Evolutionary conservation across 164 flowering plant species (phyloP).

Genomic region (Magnolia kwangsiensis): DNA sequence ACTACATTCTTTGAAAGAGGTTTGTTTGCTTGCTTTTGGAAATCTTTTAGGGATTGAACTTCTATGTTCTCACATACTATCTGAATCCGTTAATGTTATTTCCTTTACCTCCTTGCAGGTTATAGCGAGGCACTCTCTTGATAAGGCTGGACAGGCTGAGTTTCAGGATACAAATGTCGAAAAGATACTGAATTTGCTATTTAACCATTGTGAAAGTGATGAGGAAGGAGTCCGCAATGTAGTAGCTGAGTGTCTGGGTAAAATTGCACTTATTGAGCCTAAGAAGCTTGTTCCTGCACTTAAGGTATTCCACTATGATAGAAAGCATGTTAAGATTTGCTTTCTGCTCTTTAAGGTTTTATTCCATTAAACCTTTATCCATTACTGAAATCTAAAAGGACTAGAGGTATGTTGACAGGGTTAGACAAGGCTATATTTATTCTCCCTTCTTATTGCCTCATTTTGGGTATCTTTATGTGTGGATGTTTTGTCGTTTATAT

Average conservation of each 20-base stretch:
- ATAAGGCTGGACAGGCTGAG: slow-evolving; percentile 61
- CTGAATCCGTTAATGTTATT: background rate
- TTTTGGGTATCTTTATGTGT: too few relatives aligned
- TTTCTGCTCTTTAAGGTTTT: background rate
- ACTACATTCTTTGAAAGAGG: slow-evolving; percentile 99
- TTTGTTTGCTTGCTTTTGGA: slow-evolving; percentile 16
- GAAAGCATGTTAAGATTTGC: background rate
- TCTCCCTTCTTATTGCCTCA: background rate
- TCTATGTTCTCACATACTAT: background rate
- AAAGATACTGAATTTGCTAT: slow-evolving; percentile 80
- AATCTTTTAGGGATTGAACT: background rate
- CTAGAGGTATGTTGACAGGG: background rate
- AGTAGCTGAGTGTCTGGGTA: slow-evolving; percentile 97
- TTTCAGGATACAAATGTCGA: slow-evolving; percentile 91
- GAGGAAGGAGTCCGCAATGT: slow-evolving; percentile 99
- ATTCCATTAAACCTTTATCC: background rate
- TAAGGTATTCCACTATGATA: slow-evolving; percentile 49
- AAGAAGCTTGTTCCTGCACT: slow-evolving; percentile 90
- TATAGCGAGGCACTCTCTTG: slow-evolving; percentile 93
- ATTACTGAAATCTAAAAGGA: background rate
- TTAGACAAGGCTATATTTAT: background rate
- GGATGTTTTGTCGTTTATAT: background rate
- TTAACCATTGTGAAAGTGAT: slow-evolving; percentile 98
- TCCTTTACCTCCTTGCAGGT: slow-evolving; percentile 51
- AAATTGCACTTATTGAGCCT: slow-evolving; percentile 96